phyloP scores from a whole-genome alignment of 2,329 filamentous ascomycete species.

The Tolypocladium inflatum region DNA sequence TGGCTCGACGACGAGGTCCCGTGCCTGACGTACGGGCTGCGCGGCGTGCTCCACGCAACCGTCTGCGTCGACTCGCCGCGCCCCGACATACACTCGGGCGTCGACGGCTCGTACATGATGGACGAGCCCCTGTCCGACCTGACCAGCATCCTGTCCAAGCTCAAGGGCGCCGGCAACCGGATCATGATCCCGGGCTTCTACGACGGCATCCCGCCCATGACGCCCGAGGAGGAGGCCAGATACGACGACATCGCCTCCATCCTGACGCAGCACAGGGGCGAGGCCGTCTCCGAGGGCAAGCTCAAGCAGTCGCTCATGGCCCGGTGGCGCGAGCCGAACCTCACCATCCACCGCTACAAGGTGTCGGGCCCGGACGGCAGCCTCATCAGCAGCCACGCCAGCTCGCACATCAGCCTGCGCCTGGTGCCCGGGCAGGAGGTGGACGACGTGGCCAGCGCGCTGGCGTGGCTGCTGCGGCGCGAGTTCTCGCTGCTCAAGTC shows the following conservation, averaged over 20 bases:
- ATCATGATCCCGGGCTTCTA: conserved; percentile 86
- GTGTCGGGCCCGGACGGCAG: conserved; percentile 88
- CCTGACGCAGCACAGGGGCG: conserved; percentile 61
- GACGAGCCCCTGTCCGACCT: conserved; percentile 91
- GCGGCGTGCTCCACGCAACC: conserved; percentile 89
- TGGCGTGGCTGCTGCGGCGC: conserved; percentile 57
- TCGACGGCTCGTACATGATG: conserved; percentile 86
- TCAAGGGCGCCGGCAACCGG: conserved; percentile 72
- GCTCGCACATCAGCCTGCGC: conserved; percentile 79
- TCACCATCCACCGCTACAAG: conserved; percentile 89
- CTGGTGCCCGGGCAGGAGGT: conserved; percentile 91
- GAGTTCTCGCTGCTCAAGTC: conserved; percentile 70
- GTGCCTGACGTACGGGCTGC: conserved; percentile 87
- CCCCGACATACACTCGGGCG: conserved; percentile 88
- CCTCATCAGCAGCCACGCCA: conserved; percentile 82
- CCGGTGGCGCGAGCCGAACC: conserved; percentile 86
- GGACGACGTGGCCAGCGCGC: conserved; percentile 57
- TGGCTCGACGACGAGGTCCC: conserved; percentile 96
- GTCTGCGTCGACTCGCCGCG: conserved; percentile 77
- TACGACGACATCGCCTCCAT: conserved; percentile 79
- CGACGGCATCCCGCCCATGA: conserved; percentile 69
- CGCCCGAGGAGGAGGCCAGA: conserved; percentile 63
- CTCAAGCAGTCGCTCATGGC: conserved; percentile 83
- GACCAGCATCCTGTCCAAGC: conserved; percentile 68
- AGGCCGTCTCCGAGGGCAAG: conserved; percentile 47